A percentile compares a stretch with the other conserved stretches of the same genome.
Evolutionary conservation across 805 yeast species (phyloP).

Genomic region (Kluyveromyces nonfermentans): DNA sequence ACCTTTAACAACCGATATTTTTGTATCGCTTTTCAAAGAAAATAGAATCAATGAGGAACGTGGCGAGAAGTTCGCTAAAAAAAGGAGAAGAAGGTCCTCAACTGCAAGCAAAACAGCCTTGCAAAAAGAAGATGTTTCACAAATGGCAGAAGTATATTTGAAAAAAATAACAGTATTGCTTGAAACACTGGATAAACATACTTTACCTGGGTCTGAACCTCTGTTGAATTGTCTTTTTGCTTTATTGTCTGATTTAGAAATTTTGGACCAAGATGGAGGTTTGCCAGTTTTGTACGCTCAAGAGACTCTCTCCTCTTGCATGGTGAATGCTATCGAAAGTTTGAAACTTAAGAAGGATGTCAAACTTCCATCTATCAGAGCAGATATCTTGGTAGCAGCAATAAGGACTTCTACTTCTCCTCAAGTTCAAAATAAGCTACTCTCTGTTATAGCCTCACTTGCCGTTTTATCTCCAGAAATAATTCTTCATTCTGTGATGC

Average conservation of each 20-base stretch:
- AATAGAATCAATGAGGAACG: conserved; percentile 45
- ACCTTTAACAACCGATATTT: conserved; percentile 44
- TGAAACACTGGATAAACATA: conserved; percentile 59
- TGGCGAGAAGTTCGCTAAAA: conserved; percentile 43
- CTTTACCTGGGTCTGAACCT: conserved; percentile 31
- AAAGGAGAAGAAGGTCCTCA: conserved; percentile 72
- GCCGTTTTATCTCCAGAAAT: conserved; percentile 87
- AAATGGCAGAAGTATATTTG: conserved; percentile 69
- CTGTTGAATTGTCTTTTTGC: conserved; percentile 47
- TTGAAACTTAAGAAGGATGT: conserved; percentile 38
- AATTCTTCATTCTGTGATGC: conserved; percentile 94
- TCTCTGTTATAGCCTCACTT: conserved; percentile 76
- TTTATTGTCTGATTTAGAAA: conserved; percentile 63
- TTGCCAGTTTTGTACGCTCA: conserved; percentile 86
- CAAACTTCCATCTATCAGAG: conserved; percentile 64
- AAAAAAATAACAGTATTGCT: conserved; percentile 68
- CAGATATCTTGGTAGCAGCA: conserved; percentile 84
- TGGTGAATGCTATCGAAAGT: conserved; percentile 56
- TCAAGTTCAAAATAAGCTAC: conserved; percentile 83
- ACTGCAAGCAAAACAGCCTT: conserved; percentile 68
- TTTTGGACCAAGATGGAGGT: conserved; percentile 84
- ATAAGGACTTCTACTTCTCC: conserved; percentile 86
- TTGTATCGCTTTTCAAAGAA: conserved; percentile 49
- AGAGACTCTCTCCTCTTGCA: conserved; percentile 80
- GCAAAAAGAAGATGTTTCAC: conserved; percentile 56